Evolutionary conservation across 2,329 filamentous ascomycete species (phyloP).

Genomic region (Paraphaeosphaeria minitans): DNA sequence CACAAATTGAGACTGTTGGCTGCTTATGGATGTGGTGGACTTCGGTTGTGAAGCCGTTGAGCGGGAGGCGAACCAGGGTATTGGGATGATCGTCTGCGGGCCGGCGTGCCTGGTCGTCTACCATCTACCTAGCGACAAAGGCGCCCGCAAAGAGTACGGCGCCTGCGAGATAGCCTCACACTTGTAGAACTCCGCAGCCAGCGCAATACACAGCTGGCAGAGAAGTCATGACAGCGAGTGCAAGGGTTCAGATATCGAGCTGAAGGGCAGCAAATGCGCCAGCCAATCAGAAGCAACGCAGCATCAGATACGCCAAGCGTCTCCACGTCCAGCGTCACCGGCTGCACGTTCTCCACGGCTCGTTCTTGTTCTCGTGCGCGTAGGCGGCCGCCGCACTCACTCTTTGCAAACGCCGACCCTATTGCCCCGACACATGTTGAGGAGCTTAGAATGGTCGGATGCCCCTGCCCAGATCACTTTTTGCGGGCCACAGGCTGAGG

Average conservation of each 20-base stretch:
- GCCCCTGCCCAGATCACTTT: constrained; percentile 25
- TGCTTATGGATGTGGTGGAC: not conserved
- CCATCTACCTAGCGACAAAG: not conserved
- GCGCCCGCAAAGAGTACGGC: not conserved
- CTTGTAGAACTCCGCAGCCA: not conserved
- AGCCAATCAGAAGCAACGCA: not conserved
- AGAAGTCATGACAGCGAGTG: not conserved
- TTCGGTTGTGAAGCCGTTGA: not conserved
- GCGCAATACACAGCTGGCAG: not conserved
- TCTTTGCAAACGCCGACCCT: constrained; percentile 11
- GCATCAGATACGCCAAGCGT: constrained; percentile 3
- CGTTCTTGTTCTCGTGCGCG: not conserved
- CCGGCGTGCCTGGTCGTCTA: too few species aligned
- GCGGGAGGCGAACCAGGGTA: constrained; percentile 1
- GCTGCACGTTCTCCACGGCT: not conserved
- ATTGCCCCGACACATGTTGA: constrained; percentile 16
- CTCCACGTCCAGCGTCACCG: constrained; percentile 4
- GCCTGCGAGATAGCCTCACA: not conserved
- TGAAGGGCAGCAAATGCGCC: constrained; percentile 3
- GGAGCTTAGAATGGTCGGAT: constrained; percentile 36
- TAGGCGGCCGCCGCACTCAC: constrained; percentile 11
- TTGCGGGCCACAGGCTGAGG: constrained; percentile 36
- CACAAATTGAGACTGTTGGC: not conserved
- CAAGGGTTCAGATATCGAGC: not conserved
- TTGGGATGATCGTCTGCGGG: constrained; percentile 2